phyloP scores from a whole-genome alignment of 768 basidiomycete genomes.

The Strobilomyces confusus region DNA sequence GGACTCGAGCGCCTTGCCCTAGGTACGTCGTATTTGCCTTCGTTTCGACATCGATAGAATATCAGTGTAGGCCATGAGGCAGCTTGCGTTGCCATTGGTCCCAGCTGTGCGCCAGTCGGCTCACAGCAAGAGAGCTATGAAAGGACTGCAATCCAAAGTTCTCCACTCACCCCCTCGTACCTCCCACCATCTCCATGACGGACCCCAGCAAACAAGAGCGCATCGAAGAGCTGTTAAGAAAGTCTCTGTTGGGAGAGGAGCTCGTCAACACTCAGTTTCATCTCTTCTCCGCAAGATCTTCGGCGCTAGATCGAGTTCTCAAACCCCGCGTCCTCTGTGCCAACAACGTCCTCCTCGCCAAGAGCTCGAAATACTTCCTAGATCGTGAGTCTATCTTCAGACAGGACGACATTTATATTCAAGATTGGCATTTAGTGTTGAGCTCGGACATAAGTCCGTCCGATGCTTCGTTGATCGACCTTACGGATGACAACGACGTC shows the following conservation, averaged over 20 bases:
- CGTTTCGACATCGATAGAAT: too few relatives aligned
- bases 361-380: too few relatives aligned
- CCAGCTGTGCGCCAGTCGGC: too few relatives aligned
- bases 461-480: conserved; percentile 9
- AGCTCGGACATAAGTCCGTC: neutral
- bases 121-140: too few relatives aligned
- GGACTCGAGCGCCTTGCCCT: too few relatives aligned
- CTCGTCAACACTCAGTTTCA: conserved; percentile 29
- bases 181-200: too few relatives aligned
- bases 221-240: conserved; percentile 21
- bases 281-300: conserved; percentile 23
- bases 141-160: too few relatives aligned
- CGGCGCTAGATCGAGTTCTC: conserved; percentile 2
- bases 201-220: conserved; percentile 8
- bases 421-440: conserved; percentile 3
- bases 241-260: conserved; percentile 18
- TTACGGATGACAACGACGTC: conserved; percentile 6
- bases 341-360: too few relatives aligned
- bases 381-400: conserved; percentile 14
- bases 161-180: too few relatives aligned
- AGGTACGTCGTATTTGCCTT: too few relatives aligned
- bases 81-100: too few relatives aligned
- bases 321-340: conserved; percentile 24
- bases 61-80: too few relatives aligned
- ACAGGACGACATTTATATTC: neutral